A percentile compares a stretch with the other conserved stretches of the same genome.
Conservation (phyloP, 495 filamentous ascomycete genomes). For the Penicillium flavigenum region DNA sequence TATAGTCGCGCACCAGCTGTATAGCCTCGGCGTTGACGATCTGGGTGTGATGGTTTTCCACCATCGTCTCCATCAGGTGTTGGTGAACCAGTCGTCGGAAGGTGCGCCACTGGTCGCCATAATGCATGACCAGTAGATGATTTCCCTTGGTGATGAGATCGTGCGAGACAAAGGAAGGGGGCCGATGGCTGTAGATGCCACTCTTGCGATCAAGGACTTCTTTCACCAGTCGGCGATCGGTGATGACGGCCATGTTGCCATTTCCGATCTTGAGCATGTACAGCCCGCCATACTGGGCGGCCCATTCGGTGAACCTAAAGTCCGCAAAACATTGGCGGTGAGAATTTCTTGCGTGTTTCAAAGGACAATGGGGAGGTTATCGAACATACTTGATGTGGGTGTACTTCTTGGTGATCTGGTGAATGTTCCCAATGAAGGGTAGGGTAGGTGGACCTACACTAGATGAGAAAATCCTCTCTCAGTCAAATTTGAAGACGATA, state of each 20-base stretch:
- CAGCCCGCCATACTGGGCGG: neutral
- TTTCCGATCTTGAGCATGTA: neutral
- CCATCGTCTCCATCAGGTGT: neutral
- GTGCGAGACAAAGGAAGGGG: constrained; percentile 43
- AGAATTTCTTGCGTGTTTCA: neutral
- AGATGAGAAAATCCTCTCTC: neutral
- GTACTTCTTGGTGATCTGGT: neutral
- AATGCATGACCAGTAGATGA: neutral
- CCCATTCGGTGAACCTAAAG: neutral
- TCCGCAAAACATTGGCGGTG: neutral
- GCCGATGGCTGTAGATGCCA: constrained; percentile 46
- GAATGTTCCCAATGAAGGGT: neutral
- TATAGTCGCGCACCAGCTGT: neutral
- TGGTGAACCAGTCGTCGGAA: neutral
- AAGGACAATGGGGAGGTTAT: constrained; percentile 18
- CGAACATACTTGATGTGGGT: neutral
- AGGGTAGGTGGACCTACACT: neutral
- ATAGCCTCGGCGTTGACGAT: neutral
- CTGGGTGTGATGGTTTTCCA: neutral
- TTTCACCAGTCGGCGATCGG: constrained; percentile 33
- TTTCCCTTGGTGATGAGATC: constrained; percentile 35
- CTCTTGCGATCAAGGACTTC: constrained; percentile 47
- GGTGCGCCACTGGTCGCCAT: neutral
- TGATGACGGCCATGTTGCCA: constrained; percentile 23
- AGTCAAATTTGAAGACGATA: neutral